Evolutionary conservation across 306 rosid genomes (phyloP), one percentile per base, ranked within the genome.

Genomic region (Glycine tomentella): DNA sequence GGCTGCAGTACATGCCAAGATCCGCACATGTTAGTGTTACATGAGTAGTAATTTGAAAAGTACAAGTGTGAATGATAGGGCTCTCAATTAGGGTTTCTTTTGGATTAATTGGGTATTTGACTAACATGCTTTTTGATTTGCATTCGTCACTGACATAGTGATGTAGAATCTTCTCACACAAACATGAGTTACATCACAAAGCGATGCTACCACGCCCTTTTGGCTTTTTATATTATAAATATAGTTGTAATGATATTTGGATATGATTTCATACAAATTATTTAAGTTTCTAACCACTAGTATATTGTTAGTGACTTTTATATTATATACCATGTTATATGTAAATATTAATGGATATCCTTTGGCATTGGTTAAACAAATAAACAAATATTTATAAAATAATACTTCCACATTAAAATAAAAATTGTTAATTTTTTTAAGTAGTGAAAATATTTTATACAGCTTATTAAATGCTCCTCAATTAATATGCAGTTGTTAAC

Each of bases 51-150:
- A 25, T 25, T 25, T 25, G 31, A 25, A 25, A 36, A 25, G 31
- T 7, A 45, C 71, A 59, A 25, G 31, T 50, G 58, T 12, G 48
- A 78, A 78, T 83, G 75, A 78, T 83, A 55, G 50, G 46, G 83
- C 76, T 64, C 38, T 83, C 84, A n/a, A 83, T 83, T 72, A 72
- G 76, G 80, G 76, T n/a, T 72, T 56, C 76, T 11, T 65, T 65
- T 25, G 31, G 31, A 25, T 36, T 36, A 25, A 25, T 25, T 0
- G 31, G 31, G 7, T 42, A 42, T 46, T 58, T 58, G 6, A 40
- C 71, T 20, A 42, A 17, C 61, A 2, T 49, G 8, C n/a, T 31
- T 50, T 59, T 25, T 49, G 16, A 52, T 31, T 38, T 40, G 49
- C 78, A 4, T 0, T 33, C 46, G 42, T 76, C 63, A 50, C 13